phyloP scores from a whole-genome alignment of 2,329 filamentous ascomycete genomes.

The Colletotrichum phormii region DNA sequence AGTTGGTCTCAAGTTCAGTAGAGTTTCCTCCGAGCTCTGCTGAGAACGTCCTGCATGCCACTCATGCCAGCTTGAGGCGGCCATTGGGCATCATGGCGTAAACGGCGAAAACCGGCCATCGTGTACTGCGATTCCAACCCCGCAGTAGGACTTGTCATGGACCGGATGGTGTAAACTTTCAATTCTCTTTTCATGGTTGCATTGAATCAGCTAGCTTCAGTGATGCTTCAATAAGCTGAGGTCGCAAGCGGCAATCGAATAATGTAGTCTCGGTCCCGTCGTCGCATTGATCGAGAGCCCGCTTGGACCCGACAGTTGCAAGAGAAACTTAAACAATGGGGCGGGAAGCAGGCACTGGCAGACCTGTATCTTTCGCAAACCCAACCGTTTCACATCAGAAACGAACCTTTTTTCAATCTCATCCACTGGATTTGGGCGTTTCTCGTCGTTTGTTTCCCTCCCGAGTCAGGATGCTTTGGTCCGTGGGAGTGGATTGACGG shows the following conservation, averaged over 20 bases:
- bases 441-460: not conserved
- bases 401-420: not conserved
- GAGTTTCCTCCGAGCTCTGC: slow-evolving; percentile 13
- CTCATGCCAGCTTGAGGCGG: slow-evolving; percentile 5
- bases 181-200: not conserved
- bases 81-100: slow-evolving; percentile 19
- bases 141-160: not conserved
- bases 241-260: not conserved
- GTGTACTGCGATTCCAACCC: not conserved
- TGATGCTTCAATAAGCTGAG: not conserved
- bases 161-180: not conserved
- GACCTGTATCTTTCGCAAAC: not conserved
- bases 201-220: not conserved
- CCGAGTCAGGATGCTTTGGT: slow-evolving; percentile 13
- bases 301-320: slow-evolving; percentile 19
- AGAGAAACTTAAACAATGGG: slow-evolving; percentile 8
- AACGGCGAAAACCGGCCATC: not conserved
- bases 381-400: slow-evolving; percentile 31
- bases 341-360: not conserved
- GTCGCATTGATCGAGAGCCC: slow-evolving; percentile 19
- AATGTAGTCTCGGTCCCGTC: not conserved
- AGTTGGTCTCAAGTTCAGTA: slow-evolving; percentile 25
- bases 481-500: not conserved
- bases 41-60: slow-evolving; percentile 14
- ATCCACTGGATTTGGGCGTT: not conserved